Conservation (phyloP, 306 rosid species). For the Vigna hirtella region DNA sequence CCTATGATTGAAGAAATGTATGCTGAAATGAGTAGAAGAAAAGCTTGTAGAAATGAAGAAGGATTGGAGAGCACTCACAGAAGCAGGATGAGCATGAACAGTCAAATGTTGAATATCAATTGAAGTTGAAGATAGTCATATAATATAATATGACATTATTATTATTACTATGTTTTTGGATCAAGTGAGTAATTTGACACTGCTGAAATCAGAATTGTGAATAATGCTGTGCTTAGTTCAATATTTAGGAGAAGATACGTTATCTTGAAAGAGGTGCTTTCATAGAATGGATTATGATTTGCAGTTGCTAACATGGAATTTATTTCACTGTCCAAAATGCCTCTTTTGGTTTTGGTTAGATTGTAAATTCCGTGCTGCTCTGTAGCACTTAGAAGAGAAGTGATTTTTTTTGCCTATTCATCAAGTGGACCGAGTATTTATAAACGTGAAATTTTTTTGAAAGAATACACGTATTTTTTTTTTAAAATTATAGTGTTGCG, state of each 20-base stretch:
- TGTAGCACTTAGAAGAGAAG: neutral
- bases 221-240: constrained; percentile 35
- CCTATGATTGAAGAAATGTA: constrained; percentile 98
- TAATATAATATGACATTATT: constrained; percentile 14
- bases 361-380: neutral
- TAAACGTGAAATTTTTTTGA: neutral
- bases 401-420: neutral
- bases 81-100: constrained; percentile 50
- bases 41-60: constrained; percentile 49
- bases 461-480: neutral
- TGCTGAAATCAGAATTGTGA: constrained; percentile 35
- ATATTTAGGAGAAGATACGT: constrained; percentile 5
- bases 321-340: neutral
- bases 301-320: neutral
- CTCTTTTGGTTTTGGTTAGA: neutral
- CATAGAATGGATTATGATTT: constrained; percentile 7
- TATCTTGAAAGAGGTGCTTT: constrained; percentile 37
- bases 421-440: neutral
- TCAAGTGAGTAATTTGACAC: constrained; percentile 29
- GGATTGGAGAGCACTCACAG: constrained; percentile 51
- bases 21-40: constrained; percentile 83
- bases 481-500: neutral
- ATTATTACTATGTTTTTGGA: neutral
- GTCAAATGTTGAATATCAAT: constrained; percentile 52
- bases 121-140: constrained; percentile 44